These are phyloP conservation scores for Phytophthora hibernalis DNA, from an alignment of 352 stramenopile genomes.

Conservation along the genomic window DNA sequence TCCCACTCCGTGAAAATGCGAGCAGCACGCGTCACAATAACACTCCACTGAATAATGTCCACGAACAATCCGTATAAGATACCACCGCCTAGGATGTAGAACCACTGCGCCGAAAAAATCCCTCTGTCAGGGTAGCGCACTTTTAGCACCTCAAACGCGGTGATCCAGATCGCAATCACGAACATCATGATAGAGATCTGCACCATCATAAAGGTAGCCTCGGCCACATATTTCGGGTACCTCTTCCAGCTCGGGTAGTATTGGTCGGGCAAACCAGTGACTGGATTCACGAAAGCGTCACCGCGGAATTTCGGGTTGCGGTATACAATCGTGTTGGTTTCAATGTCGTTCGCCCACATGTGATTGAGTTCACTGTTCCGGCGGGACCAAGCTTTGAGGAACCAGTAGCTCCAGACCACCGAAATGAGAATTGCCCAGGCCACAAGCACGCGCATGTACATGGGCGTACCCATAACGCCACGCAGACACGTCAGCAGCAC, in stretches of 20 bases:
- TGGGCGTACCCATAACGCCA: slow-evolving; percentile 62
- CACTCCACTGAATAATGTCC: slow-evolving; percentile 83
- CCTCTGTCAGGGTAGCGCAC: slow-evolving; percentile 70
- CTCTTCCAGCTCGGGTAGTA: slow-evolving; percentile 81
- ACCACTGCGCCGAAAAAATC: slow-evolving; percentile 83
- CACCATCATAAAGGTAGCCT: slow-evolving; percentile 73
- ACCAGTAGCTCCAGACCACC: slow-evolving; percentile 84
- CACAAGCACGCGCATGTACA: slow-evolving; percentile 86
- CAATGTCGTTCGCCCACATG: slow-evolving; percentile 73
- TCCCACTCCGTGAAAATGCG: slow-evolving; percentile 84
- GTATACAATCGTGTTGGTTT: slow-evolving; percentile 76
- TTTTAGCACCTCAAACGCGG: slow-evolving; percentile 78
- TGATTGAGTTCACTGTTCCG: slow-evolving; percentile 80
- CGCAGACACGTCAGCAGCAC: slow-evolving; percentile 75
- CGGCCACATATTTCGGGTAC: slow-evolving; percentile 74
- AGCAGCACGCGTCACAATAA: slow-evolving; percentile 77
- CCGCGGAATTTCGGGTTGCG: slow-evolving; percentile 76
- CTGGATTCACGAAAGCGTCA: slow-evolving; percentile 61
- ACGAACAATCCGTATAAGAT: slow-evolving; percentile 85
- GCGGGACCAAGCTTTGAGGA: slow-evolving; percentile 81
- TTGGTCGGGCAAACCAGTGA: slow-evolving; percentile 67
- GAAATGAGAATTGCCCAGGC: slow-evolving; percentile 79
- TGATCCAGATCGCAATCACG: slow-evolving; percentile 86
- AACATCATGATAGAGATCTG: slow-evolving; percentile 90
- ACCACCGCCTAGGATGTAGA: slow-evolving; percentile 78